Evolutionary conservation across 331 rosid genomes (phyloP), one percentile per base, ranked within the genome.

Genomic region (Rhamnella rubrinervis): DNA sequence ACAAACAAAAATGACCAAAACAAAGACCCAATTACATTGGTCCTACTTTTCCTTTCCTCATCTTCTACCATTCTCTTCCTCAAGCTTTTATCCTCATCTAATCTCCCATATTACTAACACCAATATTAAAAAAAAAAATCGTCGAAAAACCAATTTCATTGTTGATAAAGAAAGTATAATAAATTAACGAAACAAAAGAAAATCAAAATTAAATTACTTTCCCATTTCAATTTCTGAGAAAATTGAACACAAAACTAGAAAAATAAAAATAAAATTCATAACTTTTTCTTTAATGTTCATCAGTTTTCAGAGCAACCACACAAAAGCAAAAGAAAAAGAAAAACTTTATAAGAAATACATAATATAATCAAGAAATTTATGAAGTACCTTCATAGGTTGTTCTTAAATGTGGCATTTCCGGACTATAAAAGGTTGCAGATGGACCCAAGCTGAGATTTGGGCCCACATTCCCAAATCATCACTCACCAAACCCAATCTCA

Each of bases 31-130:
- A n/a, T n/a, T n/a, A n/a, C n/a, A n/a, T n/a, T n/a, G n/a, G n/a
- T 83, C 56, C 89, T 65, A 31, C 69, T 56, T 81, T 82, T 90
- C 80, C 73, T 84, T 25, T 80, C 92, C 20, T 74, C 91, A 74
- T 80, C 87, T 44, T 87, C 96, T 19, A 60, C 84, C 1, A 72
- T 70, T 78, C 92, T 86, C 21, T 20, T 80, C 80, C 92, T 88
- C 95, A 91, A 91, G 68, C 74, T 77, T 69, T 66, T 83, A 61
- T 81, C 85, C 70, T 83, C 95, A 67, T 80, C 98, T 93, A 79
- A 62, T 37, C 49, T 73, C 77, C 41, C 67, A 53, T 73, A 57
- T 71, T 38, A 61, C 16, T 38, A 61, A 17, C 3, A 25, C 59
- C 13, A 37, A 75, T 6, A 21, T 52, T 14, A 6, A 9, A 15